A percentile compares a stretch with the other conserved stretches of the same genome.
Conservation (phyloP, 2,329 filamentous ascomycete species). For the Aureobasidium sp. region DNA sequence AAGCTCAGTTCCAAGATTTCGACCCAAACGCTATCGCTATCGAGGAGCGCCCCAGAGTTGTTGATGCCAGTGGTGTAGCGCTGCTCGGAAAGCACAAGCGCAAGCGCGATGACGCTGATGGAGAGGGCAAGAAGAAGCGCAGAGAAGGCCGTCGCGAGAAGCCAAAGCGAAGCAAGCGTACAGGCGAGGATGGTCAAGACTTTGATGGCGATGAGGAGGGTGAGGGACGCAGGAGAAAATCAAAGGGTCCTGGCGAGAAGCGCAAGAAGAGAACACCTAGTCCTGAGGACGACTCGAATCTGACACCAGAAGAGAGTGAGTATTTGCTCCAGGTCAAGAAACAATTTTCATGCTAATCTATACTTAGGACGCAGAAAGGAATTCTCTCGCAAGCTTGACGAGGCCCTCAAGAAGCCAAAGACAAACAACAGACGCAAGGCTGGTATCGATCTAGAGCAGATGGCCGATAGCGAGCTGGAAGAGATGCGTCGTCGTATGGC, state of each 20-base stretch:
- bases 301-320: slow-evolving; percentile 76
- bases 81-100: slow-evolving; percentile 55
- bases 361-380: slow-evolving; percentile 60
- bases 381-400: slow-evolving; percentile 79
- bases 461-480: slow-evolving; percentile 83
- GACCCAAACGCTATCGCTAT: slow-evolving; percentile 52
- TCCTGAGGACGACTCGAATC: slow-evolving; percentile 63
- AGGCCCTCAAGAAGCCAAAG: slow-evolving; percentile 76
- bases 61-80: slow-evolving; percentile 54
- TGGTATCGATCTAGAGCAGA: slow-evolving; percentile 84
- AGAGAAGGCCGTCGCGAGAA: slow-evolving; percentile 46
- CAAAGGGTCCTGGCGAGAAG: slow-evolving; percentile 33
- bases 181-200: slow-evolving; percentile 41
- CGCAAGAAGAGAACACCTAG: slow-evolving; percentile 34
- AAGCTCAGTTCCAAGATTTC: slow-evolving; percentile 57
- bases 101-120: slow-evolving; percentile 53
- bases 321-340: slow-evolving; percentile 17
- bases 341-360: slow-evolving; percentile 13
- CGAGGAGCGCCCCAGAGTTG: slow-evolving; percentile 49
- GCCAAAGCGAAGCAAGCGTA: slow-evolving; percentile 48
- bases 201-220: slow-evolving; percentile 44
- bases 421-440: slow-evolving; percentile 68
- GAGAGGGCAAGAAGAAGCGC: slow-evolving; percentile 63
- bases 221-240: slow-evolving; percentile 44
- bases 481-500: slow-evolving; percentile 86